Base-by-base conservation (phyloP, 176 grass and related monocot species). In the Ensete glaucum region DNA sequence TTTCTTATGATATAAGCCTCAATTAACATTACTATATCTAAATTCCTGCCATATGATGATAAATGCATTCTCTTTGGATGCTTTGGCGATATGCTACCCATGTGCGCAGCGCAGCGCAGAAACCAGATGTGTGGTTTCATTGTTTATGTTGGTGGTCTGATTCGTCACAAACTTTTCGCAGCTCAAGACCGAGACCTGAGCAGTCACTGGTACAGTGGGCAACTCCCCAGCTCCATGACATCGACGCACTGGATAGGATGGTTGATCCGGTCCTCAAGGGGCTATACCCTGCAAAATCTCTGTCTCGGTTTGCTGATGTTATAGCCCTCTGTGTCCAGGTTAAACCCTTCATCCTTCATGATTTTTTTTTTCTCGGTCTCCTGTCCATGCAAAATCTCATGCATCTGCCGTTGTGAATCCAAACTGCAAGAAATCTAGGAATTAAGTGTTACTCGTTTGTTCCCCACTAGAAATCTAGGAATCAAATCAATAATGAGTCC, bases 321-420 rank as follows among this genome's bases (percentile, higher is more conserved):
- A 80, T 92, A 0, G 90, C 90, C 2, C 72, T 92, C 0, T 92
- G 87, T 83, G 84, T 92, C 53, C 90, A 92, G 90, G 90, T 92
- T 85, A 34, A 62, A 62, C 70, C 6, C 71, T 72, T 25, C 14
- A 25, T 58, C 25, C 24, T 21, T n/a, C 19, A 34, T 6, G 11
- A 51, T 3, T n/a, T 20, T 77, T 20, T 77, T 23, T 7, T 20
- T 20, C 21, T 51, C 54, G 27, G 10, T 53, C 19, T 78, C 21
- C 0, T 12, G 11, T 10, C 12, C 52, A 21, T 50, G 19, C 50
- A 52, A 17, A 0, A 72, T 21, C 17, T 21, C 14, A 12, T 52
- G 16, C 65, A 65, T 26, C 21, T 65, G 9, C 8, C 11, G 13
- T 13, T 12, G 21, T 65, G 23, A 25, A 65, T 12, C 63, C 13